Conservation (phyloP, 2,329 filamentous ascomycete genomes). For the Pseudogymnoascus sp. region DNA sequence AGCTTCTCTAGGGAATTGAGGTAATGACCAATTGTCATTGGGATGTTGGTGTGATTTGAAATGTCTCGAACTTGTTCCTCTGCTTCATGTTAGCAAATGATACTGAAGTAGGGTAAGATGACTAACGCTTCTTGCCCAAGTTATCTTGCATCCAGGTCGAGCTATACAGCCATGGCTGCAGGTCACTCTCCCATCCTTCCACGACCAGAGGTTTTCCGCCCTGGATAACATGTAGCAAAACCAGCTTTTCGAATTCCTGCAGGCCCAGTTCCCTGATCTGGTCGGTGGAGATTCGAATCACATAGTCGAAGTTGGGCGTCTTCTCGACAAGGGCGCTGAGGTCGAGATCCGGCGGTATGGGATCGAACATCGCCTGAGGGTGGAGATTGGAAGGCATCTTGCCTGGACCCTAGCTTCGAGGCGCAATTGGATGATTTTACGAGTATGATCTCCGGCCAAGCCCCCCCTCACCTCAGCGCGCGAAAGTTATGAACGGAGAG, state of each 20-base stretch:
- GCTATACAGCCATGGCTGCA: constrained; percentile 73
- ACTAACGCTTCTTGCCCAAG: constrained; percentile 68
- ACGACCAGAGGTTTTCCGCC: constrained; percentile 85
- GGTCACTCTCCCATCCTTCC: constrained; percentile 70
- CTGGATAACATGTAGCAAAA: constrained; percentile 72
- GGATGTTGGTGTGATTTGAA: constrained; percentile 60
- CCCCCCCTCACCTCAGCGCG: background rate
- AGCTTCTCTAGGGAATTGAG: constrained; percentile 77
- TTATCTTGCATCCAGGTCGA: constrained; percentile 70
- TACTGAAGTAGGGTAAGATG: background rate
- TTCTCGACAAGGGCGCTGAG: constrained; percentile 65
- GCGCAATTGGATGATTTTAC: background rate
- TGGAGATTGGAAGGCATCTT: constrained; percentile 67
- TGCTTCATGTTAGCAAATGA: constrained; percentile 31
- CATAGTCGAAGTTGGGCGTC: constrained; percentile 80
- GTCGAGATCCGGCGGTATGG: constrained; percentile 79
- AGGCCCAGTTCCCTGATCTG: constrained; percentile 71
- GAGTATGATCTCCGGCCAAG: background rate
- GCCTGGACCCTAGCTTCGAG: constrained; percentile 1
- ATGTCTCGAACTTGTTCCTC: constrained; percentile 83
- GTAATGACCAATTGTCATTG: constrained; percentile 85
- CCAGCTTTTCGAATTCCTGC: constrained; percentile 75
- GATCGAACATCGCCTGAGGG: constrained; percentile 83
- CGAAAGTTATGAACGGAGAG: background rate
- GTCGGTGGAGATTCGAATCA: constrained; percentile 66